Conservation (phyloP, 2,329 filamentous ascomycete species). For the Xylaria sp. region DNA sequence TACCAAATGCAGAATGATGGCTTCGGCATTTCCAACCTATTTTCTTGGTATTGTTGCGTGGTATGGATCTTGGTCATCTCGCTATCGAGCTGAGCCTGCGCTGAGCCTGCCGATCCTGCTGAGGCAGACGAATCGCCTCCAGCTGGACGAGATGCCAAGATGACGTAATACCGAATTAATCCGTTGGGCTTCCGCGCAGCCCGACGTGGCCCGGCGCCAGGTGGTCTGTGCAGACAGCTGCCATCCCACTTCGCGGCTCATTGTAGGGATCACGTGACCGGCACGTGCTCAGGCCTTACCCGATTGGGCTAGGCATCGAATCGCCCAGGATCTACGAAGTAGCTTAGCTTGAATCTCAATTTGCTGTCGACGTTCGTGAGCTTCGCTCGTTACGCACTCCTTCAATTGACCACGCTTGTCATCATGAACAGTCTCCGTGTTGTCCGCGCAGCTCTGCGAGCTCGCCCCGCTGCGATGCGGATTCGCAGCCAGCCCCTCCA, state of each 20-base stretch:
- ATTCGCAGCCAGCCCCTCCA: conserved; percentile 71
- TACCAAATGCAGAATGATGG: not conserved
- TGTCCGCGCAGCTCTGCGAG: conserved; percentile 83
- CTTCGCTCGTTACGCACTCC: conserved; percentile 40
- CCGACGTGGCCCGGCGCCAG: no score
- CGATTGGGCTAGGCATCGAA: conserved; percentile 31
- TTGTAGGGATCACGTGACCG: conserved; percentile 33
- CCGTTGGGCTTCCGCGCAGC: not conserved
- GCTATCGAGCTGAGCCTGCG: no score
- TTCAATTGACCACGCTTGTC: conserved; percentile 46
- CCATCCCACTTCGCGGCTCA: not conserved
- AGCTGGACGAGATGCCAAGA: not conserved
- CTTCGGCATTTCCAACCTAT: not conserved
- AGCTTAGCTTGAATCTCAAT: conserved; percentile 32
- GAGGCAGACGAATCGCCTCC: no score
- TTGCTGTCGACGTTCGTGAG: conserved; percentile 43
- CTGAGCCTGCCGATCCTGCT: no score
- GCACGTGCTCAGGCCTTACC: conserved; percentile 29
- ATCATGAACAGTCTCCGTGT: conserved; percentile 93
- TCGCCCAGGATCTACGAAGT: conserved; percentile 19
- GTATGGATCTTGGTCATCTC: not conserved
- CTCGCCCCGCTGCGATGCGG: conserved; percentile 70
- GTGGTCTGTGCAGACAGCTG: not conserved
- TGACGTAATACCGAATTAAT: not conserved
- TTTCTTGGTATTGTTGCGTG: no score